Evolutionary conservation across 805 yeast species (phyloP).

Genomic region (Candida orba): DNA sequence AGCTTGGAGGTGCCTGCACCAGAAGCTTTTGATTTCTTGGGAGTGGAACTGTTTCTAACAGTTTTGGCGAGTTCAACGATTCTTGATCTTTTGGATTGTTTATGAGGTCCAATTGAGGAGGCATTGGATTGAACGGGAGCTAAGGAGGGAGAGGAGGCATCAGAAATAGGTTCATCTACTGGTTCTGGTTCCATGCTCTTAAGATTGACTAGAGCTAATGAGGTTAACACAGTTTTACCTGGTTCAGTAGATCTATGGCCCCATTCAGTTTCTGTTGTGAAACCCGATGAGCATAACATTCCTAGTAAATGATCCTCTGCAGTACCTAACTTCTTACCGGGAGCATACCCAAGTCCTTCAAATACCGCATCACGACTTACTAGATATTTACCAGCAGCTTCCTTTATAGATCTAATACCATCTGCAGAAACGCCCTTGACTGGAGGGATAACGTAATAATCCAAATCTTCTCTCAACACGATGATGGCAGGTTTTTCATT

Average conservation of each 20-base stretch:
- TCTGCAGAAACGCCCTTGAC: constrained; percentile 44
- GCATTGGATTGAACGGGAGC: constrained; percentile 36
- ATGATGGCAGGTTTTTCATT: constrained; percentile 83
- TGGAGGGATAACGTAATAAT: constrained; percentile 86
- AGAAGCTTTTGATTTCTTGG: constrained; percentile 19
- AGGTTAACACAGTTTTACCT: constrained; percentile 76
- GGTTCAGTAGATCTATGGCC: constrained; percentile 88
- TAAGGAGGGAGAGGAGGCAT: constrained; percentile 30
- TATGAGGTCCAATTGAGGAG: constrained; percentile 2
- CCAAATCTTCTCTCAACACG: constrained; percentile 89
- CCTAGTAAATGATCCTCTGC: constrained; percentile 94
- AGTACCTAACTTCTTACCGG: constrained; percentile 56
- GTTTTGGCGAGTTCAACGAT: constrained; percentile 57
- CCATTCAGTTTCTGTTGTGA: constrained; percentile 62
- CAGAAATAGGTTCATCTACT: constrained; percentile 6
- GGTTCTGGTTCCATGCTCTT: constrained; percentile 26
- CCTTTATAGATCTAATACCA: constrained; percentile 61
- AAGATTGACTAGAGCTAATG: constrained; percentile 66
- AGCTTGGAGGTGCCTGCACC: constrained; percentile 51
- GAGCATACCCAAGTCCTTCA: constrained; percentile 65
- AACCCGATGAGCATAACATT: constrained; percentile 91
- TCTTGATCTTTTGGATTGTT: constrained; percentile 42
- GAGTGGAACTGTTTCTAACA: constrained; percentile 26
- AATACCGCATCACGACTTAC: constrained; percentile 56
- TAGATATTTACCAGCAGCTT: constrained; percentile 64